Percentiles rank a stretch among this genome's conserved stretches.
Evolutionary conservation across 768 basidiomycete species (phyloP).

Genomic region (Macrolepiota dolichaula): DNA sequence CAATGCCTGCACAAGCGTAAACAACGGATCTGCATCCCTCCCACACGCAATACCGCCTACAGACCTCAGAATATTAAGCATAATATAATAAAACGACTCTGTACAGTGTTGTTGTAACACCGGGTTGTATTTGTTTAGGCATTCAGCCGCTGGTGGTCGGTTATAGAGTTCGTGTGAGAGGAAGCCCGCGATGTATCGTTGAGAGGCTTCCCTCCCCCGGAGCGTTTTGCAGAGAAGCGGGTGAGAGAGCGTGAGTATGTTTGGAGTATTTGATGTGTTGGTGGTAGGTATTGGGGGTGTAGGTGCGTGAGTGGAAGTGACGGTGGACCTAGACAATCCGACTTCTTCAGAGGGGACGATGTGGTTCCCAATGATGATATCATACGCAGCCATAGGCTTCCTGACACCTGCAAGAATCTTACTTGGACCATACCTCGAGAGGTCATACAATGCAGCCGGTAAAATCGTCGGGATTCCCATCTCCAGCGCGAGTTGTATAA

Average conservation of each 20-base stretch:
- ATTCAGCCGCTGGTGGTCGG: conserved; percentile 45
- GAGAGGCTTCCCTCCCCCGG: conserved; percentile 61
- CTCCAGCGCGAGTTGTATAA: conserved; percentile 68
- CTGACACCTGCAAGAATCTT: conserved; percentile 57
- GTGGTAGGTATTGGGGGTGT: conserved; percentile 13
- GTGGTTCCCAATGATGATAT: conserved; percentile 9
- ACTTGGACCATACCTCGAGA: conserved; percentile 70
- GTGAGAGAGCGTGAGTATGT: conserved; percentile 28
- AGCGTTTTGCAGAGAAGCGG: conserved; percentile 41
- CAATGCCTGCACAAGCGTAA: conserved; percentile 60
- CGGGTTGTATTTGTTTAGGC: conserved; percentile 36
- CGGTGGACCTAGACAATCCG: conserved; percentile 10
- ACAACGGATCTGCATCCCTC: conserved; percentile 72
- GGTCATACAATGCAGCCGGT: conserved; percentile 72
- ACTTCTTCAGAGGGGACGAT: background rate
- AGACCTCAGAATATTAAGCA: conserved; percentile 66
- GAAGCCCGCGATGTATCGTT: conserved; percentile 60
- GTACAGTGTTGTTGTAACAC: conserved; percentile 40
- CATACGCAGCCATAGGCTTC: conserved; percentile 28
- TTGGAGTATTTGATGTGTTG: conserved; percentile 1
- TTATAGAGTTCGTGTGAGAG: conserved; percentile 51
- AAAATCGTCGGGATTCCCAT: conserved; percentile 55
- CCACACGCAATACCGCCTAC: conserved; percentile 71
- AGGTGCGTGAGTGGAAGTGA: conserved; percentile 15
- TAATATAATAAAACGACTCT: conserved; percentile 75